phyloP scores from a whole-genome alignment of 768 basidiomycete species.

The Tephrocybe sp. region DNA sequence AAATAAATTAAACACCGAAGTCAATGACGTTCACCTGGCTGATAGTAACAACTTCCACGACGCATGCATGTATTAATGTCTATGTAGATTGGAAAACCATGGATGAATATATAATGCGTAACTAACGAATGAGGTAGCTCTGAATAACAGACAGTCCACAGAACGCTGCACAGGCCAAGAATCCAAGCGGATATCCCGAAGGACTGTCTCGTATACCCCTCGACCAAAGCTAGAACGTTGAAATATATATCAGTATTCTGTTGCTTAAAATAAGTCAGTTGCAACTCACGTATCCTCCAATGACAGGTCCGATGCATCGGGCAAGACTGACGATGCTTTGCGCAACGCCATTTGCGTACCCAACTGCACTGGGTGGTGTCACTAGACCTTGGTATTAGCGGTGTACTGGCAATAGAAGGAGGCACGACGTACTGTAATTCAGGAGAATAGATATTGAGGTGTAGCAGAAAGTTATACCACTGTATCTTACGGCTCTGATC shows the following conservation, averaged over 20 bases:
- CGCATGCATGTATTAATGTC: background rate
- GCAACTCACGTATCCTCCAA: slow-evolving; percentile 73
- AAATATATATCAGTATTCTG: slow-evolving; percentile 13
- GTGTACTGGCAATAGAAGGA: background rate
- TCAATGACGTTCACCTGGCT: slow-evolving; percentile 4
- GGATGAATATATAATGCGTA: background rate
- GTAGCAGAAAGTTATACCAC: slow-evolving; percentile 85
- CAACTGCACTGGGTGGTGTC: slow-evolving; percentile 87
- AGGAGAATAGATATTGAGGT: slow-evolving; percentile 87
- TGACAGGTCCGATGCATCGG: slow-evolving; percentile 83
- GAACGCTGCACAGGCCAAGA: slow-evolving; percentile 59
- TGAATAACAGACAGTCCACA: slow-evolving; percentile 65
- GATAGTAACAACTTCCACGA: background rate
- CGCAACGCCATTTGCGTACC: slow-evolving; percentile 92
- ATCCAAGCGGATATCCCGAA: slow-evolving; percentile 72
- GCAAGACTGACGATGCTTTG: slow-evolving; percentile 95
- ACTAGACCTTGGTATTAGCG: slow-evolving; percentile 41
- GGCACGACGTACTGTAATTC: slow-evolving; percentile 62
- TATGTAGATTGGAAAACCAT: background rate
- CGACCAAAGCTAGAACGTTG: slow-evolving; percentile 62
- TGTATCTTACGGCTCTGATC: slow-evolving; percentile 78
- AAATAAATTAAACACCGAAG: slow-evolving; percentile 9
- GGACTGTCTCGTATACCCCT: slow-evolving; percentile 66
- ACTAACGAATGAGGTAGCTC: slow-evolving; percentile 71
- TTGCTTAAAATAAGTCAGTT: background rate